These are phyloP conservation scores for Colletotrichum melonis DNA, from an alignment of 2,329 filamentous ascomycete species.

Conservation along the genomic window DNA sequence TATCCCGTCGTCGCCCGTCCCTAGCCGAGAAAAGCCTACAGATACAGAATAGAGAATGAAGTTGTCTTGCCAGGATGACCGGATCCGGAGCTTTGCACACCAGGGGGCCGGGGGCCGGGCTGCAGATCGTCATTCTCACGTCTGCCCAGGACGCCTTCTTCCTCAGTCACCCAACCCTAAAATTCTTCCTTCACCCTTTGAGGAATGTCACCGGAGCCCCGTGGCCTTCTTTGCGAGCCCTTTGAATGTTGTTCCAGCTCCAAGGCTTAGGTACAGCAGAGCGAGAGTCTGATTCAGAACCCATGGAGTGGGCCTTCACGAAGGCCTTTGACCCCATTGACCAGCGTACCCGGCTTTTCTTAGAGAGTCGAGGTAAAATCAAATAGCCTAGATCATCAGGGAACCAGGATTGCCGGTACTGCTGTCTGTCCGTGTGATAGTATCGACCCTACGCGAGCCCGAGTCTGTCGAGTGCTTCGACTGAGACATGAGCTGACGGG, in stretches of 20 bases:
- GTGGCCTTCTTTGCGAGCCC: too few relatives aligned
- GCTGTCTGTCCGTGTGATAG: too few relatives aligned
- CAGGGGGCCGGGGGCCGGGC: neutral
- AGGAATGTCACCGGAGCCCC: neutral
- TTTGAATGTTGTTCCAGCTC: neutral
- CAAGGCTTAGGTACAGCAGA: too few relatives aligned
- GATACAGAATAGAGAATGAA: neutral
- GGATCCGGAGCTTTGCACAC: neutral
- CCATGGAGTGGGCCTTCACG: too few relatives aligned
- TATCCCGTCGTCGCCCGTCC: neutral
- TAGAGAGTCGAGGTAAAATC: too few relatives aligned
- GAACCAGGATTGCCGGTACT: too few relatives aligned
- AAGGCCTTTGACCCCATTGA: too few relatives aligned
- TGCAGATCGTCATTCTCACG: neutral
- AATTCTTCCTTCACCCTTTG: neutral
- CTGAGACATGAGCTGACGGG: neutral
- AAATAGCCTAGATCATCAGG: too few relatives aligned
- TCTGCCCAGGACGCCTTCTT: conserved; percentile 8
- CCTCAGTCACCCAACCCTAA: too few relatives aligned
- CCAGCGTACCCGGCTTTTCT: too few relatives aligned
- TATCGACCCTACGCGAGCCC: too few relatives aligned
- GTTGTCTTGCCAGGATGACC: neutral
- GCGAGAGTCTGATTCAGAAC: too few relatives aligned
- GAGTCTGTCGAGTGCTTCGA: neutral
- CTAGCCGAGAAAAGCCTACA: neutral